Evolutionary conservation across 129 eudicot genomes (phyloP), one percentile per base, ranked within the genome.

Genomic region (Gnaphalium uliginosum): DNA sequence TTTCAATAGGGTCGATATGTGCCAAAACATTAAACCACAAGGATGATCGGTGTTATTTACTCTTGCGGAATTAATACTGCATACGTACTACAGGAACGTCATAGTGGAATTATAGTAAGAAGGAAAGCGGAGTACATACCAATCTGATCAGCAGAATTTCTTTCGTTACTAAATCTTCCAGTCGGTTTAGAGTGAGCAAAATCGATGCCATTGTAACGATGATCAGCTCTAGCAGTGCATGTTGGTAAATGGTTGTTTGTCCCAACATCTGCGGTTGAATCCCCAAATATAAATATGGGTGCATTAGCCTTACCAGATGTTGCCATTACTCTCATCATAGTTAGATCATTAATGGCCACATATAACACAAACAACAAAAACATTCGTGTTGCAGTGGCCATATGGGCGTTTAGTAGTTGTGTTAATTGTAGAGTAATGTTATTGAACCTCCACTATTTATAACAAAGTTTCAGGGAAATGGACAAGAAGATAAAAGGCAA

Each of bases 101-200:
- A n/a, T n/a, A n/a, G n/a, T n/a, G n/a, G n/a, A n/a, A n/a, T n/a
- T 26, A 26, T 0, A 26, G 53, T 0, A 0, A 43, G 4, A 23
- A 8, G n/a, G 25, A 2, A 37, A 8, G 56, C 23, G 63, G 32
- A 54, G 14, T 30, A 57, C 9, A n/a, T 86, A 86, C 90, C 87
- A 18, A 83, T 66, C 2, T 66, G 73, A 72, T 86, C 90, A 21
- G 72, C 86, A 33, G 71, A 46, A 63, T 86, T 86, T 50, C 25
- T 48, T 24, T 87, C 87, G 71, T 86, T 86, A 81, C 84, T 83
- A 30, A 81, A 86, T 73, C 90, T 81, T 51, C 90, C 90, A 0
- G 84, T 86, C 0, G 90, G 70, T 26, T 2, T 81, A 17, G 87
- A 83, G 69, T n/a, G 41, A 27, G 76, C 82, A 64, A 62, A 86